Evolutionary conservation across 257 asterid genomes (phyloP), one percentile per base, ranked within the genome.

Genomic region (Verbascum thapsus): DNA sequence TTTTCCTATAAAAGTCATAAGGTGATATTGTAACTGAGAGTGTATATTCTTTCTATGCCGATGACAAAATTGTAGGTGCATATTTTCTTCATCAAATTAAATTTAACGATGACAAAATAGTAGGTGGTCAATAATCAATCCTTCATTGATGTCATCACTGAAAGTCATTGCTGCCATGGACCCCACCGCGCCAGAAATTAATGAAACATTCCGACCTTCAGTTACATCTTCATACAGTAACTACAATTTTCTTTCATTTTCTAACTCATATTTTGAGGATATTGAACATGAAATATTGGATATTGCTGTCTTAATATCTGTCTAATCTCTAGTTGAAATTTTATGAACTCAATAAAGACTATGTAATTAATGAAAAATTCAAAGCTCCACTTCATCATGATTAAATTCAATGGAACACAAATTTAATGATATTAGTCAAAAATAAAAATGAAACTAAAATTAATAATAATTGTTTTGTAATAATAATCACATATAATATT

Each of bases 281-380:
- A 39, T 22, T 56, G 10, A 37, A 13, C 34, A 42, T 37, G 12
- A 26, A 11, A 49, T 51, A n/a, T 4, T 3, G 30, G 54, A 58
- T 40, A 5, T 23, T 26, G 53, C 61, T 43, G 59, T 47, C 64
- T 41, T 61, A 42, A 41, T 26, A 58, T 65, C 61, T 34, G 41
- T 10, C 5, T 62, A 10, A 60, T 71, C 43, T 48, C 37, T 54
- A 49, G 6, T 22, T 58, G 20, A 57, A 39, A 23, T 57, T 64
- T 19, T n/a, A 71, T 42, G 3, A 65, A 56, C 50, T 26, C 32
- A 56, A n/a, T n/a, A n/a, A n/a, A n/a, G n/a, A n/a, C n/a, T n/a
- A n/a, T n/a, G n/a, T n/a, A n/a, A n/a, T 49, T 1, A 50, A 26
- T 47, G 61, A 2, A 10, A n/a, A 44, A 53, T 30, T 34, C 22